These are phyloP conservation scores for Hibiscus trionum DNA, from an alignment of 345 rosid genomes.

Conservation along the genomic window DNA sequence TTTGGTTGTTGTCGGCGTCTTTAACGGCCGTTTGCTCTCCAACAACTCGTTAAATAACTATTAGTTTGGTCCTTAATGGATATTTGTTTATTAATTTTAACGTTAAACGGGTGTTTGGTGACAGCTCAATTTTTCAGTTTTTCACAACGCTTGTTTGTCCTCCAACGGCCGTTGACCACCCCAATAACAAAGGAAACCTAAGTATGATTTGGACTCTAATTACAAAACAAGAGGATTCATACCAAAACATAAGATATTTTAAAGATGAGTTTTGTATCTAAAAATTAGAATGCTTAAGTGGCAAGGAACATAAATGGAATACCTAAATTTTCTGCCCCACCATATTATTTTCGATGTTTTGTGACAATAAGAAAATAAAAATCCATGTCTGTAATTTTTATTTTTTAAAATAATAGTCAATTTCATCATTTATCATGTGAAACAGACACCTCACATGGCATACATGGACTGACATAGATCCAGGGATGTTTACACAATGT, in stretches of 20 bases:
- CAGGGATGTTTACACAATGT: neutral
- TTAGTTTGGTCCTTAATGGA: too few species aligned
- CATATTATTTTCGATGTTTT: neutral
- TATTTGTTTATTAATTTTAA: too few species aligned
- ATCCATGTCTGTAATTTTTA: conserved; percentile 11
- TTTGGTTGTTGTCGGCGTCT: too few species aligned
- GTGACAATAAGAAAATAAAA: neutral
- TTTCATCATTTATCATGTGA: conserved; percentile 29
- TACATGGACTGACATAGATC: conserved; percentile 26
- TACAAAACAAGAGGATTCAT: neutral
- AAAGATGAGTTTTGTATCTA: neutral
- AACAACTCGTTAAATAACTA: too few species aligned
- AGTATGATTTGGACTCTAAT: too few species aligned
- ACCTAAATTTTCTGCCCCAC: conserved; percentile 27
- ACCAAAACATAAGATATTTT: neutral
- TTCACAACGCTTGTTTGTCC: too few species aligned
- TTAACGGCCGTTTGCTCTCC: too few species aligned
- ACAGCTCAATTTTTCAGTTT: too few species aligned
- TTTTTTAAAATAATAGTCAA: conserved; percentile 14
- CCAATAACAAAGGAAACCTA: too few species aligned
- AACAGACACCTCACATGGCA: conserved; percentile 42
- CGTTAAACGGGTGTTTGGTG: too few species aligned
- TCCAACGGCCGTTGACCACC: too few species aligned
- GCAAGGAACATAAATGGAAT: conserved; percentile 12
- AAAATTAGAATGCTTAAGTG: conserved; percentile 24